Percentiles rank a stretch among this genome's conserved stretches.
These are phyloP conservation scores for Phytophthora lateralis DNA, from an alignment of 352 stramenopile species.

Conservation along the genomic window DNA sequence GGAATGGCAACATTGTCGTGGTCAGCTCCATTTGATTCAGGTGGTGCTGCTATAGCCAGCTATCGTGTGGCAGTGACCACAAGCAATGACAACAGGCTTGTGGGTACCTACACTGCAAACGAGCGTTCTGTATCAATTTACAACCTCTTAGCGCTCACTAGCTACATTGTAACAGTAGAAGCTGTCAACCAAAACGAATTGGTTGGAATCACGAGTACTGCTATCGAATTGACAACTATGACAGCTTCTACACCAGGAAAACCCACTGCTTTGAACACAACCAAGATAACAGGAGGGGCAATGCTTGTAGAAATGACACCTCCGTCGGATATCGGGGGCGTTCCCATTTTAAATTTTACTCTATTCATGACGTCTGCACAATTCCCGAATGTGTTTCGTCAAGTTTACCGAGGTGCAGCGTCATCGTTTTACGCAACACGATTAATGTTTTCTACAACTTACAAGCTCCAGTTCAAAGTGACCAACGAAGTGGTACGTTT, in stretches of 20 bases:
- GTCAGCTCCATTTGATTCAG: conserved; percentile 45
- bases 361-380: conserved; percentile 41
- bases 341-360: conserved; percentile 30
- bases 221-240: conserved; percentile 35
- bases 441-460: conserved; percentile 48
- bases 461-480: conserved; percentile 53
- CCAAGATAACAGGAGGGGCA: conserved; percentile 43
- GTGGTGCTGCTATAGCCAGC: conserved; percentile 36
- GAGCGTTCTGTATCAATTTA: conserved; percentile 21
- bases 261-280: conserved; percentile 28
- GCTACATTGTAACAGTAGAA: conserved; percentile 40
- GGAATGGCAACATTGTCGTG: conserved; percentile 53
- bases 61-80: conserved; percentile 41
- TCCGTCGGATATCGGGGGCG: conserved; percentile 47
- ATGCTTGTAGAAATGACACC: conserved; percentile 44
- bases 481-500: conserved; percentile 41
- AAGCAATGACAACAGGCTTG: background rate
- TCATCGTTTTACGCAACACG: conserved; percentile 30
- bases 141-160: conserved; percentile 34
- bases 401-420: conserved; percentile 43
- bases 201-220: conserved; percentile 20
- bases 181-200: conserved; percentile 45
- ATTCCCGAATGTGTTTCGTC: conserved; percentile 43
- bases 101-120: conserved; percentile 12
- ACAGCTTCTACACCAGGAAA: conserved; percentile 44